These are phyloP conservation scores for Gleditsia sinensis DNA, from an alignment of 306 rosid genomes.

Conservation along the genomic window DNA sequence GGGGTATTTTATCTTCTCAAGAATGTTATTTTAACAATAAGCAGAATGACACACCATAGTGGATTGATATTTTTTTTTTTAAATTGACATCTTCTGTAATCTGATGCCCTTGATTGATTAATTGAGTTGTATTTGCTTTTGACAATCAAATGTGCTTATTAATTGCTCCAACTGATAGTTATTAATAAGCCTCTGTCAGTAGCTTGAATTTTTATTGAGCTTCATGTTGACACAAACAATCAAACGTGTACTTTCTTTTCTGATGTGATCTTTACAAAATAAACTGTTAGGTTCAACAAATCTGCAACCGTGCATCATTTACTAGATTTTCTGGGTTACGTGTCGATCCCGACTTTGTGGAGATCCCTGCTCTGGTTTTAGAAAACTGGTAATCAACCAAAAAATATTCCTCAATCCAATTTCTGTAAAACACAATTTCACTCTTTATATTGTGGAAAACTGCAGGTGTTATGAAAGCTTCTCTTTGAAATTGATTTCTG, in stretches of 20 bases:
- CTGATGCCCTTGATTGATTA: not conserved
- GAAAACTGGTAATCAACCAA: constrained; percentile 71
- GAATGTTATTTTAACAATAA: not conserved
- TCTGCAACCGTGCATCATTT: constrained; percentile 88
- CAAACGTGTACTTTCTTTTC: constrained; percentile 11
- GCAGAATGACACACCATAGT: not conserved
- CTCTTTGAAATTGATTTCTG: constrained; percentile 87
- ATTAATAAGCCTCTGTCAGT: constrained; percentile 5
- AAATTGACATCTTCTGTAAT: not conserved
- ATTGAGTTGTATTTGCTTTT: not conserved
- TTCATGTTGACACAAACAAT: constrained; percentile 4
- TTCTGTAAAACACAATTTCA: constrained; percentile 22
- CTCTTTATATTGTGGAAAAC: constrained; percentile 29
- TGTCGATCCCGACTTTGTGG: constrained; percentile 93
- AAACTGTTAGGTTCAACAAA: constrained; percentile 81
- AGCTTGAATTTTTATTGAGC: constrained; percentile 13
- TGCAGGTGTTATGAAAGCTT: constrained; percentile 83
- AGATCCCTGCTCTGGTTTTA: constrained; percentile 84
- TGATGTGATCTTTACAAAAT: constrained; percentile 25
- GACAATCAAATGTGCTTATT: constrained; percentile 9
- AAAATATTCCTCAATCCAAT: constrained; percentile 29
- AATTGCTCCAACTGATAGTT: not conserved
- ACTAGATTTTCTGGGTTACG: constrained; percentile 87
- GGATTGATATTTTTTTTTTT: not conserved
- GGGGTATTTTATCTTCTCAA: not conserved